A percentile compares a stretch with the other conserved stretches of the same genome.
Evolutionary conservation across 768 basidiomycete species (phyloP).

Genomic region (Hericium erinaceus): DNA sequence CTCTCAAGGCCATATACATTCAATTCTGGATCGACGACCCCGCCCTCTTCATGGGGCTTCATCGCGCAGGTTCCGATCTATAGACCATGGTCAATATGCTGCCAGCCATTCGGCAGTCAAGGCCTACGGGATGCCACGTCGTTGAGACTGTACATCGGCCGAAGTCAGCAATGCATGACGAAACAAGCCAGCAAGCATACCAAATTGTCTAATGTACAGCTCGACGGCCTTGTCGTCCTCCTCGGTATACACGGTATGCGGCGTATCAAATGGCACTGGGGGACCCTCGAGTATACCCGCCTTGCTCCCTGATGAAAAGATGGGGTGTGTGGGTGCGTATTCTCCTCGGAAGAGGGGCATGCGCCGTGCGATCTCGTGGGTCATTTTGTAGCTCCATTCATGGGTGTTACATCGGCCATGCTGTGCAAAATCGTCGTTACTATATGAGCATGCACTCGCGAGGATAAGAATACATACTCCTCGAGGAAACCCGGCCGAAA

Average conservation of each 20-base stretch:
- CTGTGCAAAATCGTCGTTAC: slow-evolving; percentile 3
- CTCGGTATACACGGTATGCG: slow-evolving; percentile 23
- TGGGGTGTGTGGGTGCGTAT: not conserved
- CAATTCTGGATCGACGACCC: slow-evolving; percentile 53
- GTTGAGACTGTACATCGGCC: not conserved
- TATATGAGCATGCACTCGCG: not conserved
- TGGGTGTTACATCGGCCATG: slow-evolving; percentile 26
- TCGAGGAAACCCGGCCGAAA: slow-evolving; percentile 19
- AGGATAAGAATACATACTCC: slow-evolving; percentile 2
- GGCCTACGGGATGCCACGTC: not conserved
- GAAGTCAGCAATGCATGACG: not conserved
- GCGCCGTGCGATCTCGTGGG: slow-evolving; percentile 42
- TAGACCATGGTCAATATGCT: not conserved
- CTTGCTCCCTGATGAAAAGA: not conserved
- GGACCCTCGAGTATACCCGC: slow-evolving; percentile 3
- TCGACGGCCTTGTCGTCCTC: slow-evolving; percentile 29
- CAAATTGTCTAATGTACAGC: slow-evolving; percentile 13
- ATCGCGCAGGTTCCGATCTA: slow-evolving; percentile 62
- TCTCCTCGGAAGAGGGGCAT: slow-evolving; percentile 31
- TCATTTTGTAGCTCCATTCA: slow-evolving; percentile 46
- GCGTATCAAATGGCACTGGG: slow-evolving; percentile 18
- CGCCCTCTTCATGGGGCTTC: slow-evolving; percentile 49
- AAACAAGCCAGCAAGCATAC: not conserved
- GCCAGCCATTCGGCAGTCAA: too few relatives aligned
- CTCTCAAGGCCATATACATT: slow-evolving; percentile 52